phyloP scores from a whole-genome alignment of 805 yeast species.

The Torulaspora maleeae region DNA sequence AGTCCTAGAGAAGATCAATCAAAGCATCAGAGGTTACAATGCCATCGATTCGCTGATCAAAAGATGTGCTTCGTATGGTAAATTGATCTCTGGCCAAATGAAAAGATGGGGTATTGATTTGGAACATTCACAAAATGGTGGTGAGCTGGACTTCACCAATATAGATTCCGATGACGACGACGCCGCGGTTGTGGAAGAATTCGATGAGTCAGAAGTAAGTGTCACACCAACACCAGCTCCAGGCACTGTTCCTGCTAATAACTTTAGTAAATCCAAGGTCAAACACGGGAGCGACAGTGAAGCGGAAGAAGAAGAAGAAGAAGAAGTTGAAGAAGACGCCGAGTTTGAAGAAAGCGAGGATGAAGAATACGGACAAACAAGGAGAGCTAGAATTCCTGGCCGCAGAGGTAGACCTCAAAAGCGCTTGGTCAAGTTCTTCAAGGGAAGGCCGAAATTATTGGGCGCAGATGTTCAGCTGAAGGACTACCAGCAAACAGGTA shows the following conservation, averaged over 20 bases:
- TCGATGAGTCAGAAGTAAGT: constrained; percentile 30
- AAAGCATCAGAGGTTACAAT: constrained; percentile 77
- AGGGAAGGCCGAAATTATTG: constrained; percentile 65
- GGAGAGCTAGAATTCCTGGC: constrained; percentile 21
- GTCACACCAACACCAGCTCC: constrained; percentile 21
- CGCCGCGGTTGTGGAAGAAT: constrained; percentile 30
- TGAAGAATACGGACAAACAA: constrained; percentile 25
- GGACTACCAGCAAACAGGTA: constrained; percentile 92
- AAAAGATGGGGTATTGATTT: constrained; percentile 83
- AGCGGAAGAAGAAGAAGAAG: constrained; percentile 35
- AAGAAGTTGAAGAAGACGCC: constrained; percentile 29
- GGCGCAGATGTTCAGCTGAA: constrained; percentile 64
- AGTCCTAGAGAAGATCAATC: constrained; percentile 63
- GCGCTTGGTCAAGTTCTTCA: constrained; percentile 44
- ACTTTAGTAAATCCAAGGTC: neutral
- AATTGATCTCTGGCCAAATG: constrained; percentile 64
- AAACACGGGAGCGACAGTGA: constrained; percentile 24
- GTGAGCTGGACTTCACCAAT: constrained; percentile 28
- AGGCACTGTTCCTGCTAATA: neutral
- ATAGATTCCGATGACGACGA: constrained; percentile 33
- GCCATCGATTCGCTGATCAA: constrained; percentile 92
- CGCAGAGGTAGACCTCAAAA: constrained; percentile 13
- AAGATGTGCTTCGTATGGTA: constrained; percentile 75
- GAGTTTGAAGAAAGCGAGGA: constrained; percentile 31
- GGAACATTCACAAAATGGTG: constrained; percentile 49